A percentile compares a stretch with the other conserved stretches of the same genome.
phyloP scores from a whole-genome alignment of 1,284 basidiomycete genomes.

The Trametes pubescens region DNA sequence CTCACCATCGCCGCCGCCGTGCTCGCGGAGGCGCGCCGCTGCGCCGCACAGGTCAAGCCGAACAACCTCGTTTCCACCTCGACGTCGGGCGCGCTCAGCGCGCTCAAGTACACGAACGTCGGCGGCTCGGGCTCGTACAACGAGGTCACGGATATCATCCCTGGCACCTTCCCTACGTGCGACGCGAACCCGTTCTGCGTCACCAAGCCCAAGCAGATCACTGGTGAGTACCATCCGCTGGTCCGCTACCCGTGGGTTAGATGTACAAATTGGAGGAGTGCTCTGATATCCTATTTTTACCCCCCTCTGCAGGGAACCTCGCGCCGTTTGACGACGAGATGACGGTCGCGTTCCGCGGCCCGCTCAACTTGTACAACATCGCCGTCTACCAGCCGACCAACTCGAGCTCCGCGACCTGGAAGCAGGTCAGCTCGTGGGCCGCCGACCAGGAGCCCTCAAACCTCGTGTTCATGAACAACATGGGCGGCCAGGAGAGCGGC shows the following conservation, averaged over 20 bases:
- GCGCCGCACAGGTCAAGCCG: conserved; percentile 19
- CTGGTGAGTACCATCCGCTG: conserved; percentile 33
- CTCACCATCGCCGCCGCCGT: conserved; percentile 17
- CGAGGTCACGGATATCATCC: conserved; percentile 42
- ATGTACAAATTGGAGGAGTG: background rate
- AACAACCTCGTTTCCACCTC: conserved; percentile 34
- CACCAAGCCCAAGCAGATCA: conserved; percentile 35
- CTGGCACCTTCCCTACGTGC: conserved; percentile 41
- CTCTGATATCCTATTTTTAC: background rate
- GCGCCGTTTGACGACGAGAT: conserved; percentile 46
- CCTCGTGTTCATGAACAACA: conserved; percentile 46
- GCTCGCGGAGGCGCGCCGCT: conserved; percentile 9
- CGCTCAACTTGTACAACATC: conserved; percentile 42
- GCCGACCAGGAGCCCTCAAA: conserved; percentile 34
- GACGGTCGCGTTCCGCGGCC: conserved; percentile 43
- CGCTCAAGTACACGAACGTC: conserved; percentile 43
- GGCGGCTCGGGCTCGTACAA: conserved; percentile 41
- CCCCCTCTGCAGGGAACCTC: conserved; percentile 33
- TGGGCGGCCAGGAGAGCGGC: conserved; percentile 40
- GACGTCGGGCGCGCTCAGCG: conserved; percentile 39
- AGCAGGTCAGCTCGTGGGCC: conserved; percentile 38
- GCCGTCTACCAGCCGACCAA: conserved; percentile 44
- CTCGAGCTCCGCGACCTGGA: conserved; percentile 38
- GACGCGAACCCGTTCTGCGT: conserved; percentile 38
- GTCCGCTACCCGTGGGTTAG: background rate